These are phyloP conservation scores for Hypsizygus ulmarius DNA, from an alignment of 1,284 basidiomycete genomes.

Conservation along the genomic window DNA sequence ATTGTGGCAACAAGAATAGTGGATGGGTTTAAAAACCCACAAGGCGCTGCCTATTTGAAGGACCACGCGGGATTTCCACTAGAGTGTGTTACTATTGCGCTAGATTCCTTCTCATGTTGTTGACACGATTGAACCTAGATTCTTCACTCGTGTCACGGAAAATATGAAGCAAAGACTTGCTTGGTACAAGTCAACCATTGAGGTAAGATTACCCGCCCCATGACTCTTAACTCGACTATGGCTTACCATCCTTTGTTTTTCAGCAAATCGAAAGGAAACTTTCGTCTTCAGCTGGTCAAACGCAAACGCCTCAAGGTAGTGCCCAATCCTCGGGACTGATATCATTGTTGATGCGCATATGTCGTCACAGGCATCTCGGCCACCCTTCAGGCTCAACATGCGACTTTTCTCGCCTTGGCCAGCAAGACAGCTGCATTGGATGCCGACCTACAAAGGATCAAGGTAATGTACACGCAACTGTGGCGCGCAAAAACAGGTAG, in stretches of 20 bases:
- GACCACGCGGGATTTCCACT: constrained; percentile 79
- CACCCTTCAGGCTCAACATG: constrained; percentile 72
- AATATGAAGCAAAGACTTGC: constrained; percentile 69
- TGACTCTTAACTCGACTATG: not conserved
- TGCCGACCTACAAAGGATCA: constrained; percentile 69
- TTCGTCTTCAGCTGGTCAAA: constrained; percentile 58
- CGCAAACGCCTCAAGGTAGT: constrained; percentile 74
- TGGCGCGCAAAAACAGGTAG: constrained; percentile 72
- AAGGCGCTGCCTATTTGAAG: constrained; percentile 64
- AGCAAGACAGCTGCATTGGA: constrained; percentile 68
- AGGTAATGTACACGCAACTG: constrained; percentile 59
- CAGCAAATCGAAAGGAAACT: constrained; percentile 84
- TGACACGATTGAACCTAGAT: constrained; percentile 39
- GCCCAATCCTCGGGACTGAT: constrained; percentile 5
- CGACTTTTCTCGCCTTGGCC: constrained; percentile 70
- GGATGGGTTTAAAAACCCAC: constrained; percentile 71
- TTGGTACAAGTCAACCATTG: constrained; percentile 78
- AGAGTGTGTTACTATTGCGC: constrained; percentile 49
- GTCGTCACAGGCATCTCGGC: constrained; percentile 56
- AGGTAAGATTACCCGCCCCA: constrained; percentile 43
- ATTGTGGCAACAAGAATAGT: constrained; percentile 71
- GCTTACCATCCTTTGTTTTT: constrained; percentile 5
- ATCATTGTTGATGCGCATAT: constrained; percentile 9
- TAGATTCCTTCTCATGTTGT: not conserved
- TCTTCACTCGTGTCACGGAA: constrained; percentile 68